Base-by-base conservation (phyloP, 2,329 filamentous ascomycete species). In the Aureobasidium sp. region DNA sequence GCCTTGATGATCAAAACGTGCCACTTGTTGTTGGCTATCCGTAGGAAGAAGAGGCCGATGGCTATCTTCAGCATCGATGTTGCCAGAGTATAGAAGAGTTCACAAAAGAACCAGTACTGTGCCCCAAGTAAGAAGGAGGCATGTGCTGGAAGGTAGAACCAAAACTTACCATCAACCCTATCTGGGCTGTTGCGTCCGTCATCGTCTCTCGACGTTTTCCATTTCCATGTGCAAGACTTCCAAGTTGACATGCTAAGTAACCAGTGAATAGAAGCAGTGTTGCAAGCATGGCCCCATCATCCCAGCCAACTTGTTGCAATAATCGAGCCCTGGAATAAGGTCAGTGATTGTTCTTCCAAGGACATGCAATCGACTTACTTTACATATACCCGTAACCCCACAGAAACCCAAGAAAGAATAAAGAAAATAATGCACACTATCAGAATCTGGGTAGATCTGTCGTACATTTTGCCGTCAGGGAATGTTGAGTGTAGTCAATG, bases 51-150 rank as follows among this genome's bases (percentile, higher is more conserved):
- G 23, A 81, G 70, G 7, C 74, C 78, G 50, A 84, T 78, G 0
- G 80, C 77, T 37, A 81, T 72, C 62, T 81, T 81, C 46, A 80
- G 73, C 17, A 78, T 67, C 42, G 75, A 73, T 27, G 74, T 79
- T 7, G 75, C 73, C 57, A 79, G 66, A 9, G 78, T 75, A 66
- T 83, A 84, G 64, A 78, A 76, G n/a, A 79, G 69, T 65, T 83
- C 80, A 63, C 79, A 80, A 27, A 83, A 74, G 71, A 78, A 83
- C 79, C 79, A 83, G 64, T 70, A 75, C 74, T 75, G 54, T 23
- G n/a, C 4, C 13, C n/a, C 15, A 23, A 11, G n/a, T 29, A 29
- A n/a, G 19, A 55, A 31, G 40, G 10, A 23, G 29, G n/a, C 7
- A 33, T 23, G 27, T 13, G 10, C 11, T 21, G 25, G 2, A 15